phyloP scores from a whole-genome alignment of 148 eudicot species.

The Limonium bicolor region DNA sequence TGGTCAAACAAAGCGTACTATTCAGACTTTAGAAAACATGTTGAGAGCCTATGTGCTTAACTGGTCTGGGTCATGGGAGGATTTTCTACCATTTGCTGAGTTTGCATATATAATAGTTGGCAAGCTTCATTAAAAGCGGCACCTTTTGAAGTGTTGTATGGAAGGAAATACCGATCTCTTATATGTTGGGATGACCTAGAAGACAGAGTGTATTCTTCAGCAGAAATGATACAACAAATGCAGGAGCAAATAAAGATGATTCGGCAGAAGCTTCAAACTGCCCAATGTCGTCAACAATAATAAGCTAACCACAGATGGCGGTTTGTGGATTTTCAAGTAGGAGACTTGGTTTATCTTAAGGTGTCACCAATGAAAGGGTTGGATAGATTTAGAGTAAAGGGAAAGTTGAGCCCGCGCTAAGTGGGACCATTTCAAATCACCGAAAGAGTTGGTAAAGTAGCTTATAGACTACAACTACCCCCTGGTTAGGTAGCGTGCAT shows the following conservation, averaged over 20 bases:
- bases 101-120: background rate
- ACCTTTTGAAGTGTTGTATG: background rate
- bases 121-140: background rate
- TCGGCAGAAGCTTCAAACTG: background rate
- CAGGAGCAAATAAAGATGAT: background rate
- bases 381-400: no score
- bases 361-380: no score
- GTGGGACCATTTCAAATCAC: no score
- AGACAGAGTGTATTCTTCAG: background rate
- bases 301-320: background rate
- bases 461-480: no score
- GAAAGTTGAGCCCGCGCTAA: no score
- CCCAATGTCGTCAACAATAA: background rate
- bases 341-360: no score
- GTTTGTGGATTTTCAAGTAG: background rate
- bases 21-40: constrained; percentile 1
- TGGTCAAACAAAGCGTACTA: background rate
- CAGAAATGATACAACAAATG: background rate
- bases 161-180: no score
- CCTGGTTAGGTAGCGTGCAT: no score
- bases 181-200: background rate
- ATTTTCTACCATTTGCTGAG: background rate
- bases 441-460: no score
- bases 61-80: background rate
- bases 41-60: background rate